phyloP scores from a whole-genome alignment of 306 rosid species.

The Rubus idaeus region DNA sequence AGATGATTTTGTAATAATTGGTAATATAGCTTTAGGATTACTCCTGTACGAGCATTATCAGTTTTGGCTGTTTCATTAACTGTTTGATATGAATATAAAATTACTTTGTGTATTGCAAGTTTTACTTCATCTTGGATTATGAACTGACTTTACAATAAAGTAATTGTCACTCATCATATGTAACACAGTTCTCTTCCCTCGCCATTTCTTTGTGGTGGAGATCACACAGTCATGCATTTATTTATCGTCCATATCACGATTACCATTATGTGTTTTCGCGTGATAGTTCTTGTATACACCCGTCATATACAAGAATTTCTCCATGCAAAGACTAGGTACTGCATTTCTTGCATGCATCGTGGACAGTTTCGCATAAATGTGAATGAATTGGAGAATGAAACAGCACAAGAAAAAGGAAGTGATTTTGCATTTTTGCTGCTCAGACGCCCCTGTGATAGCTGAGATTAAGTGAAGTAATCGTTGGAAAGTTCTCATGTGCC shows the following conservation, averaged over 20 bases:
- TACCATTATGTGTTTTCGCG: too few relatives aligned
- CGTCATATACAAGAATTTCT: neutral
- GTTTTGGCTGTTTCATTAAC: neutral
- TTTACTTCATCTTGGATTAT: neutral
- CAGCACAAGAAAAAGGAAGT: neutral
- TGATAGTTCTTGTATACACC: too few relatives aligned
- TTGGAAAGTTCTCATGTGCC: neutral
- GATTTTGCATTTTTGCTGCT: neutral
- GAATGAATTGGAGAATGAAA: neutral
- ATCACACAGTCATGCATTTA: neutral
- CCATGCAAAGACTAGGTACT: neutral
- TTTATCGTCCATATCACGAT: neutral
- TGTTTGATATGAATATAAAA: conserved; percentile 5
- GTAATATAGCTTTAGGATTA: conserved; percentile 11
- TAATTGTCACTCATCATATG: neutral
- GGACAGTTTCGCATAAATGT: neutral
- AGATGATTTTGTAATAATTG: conserved; percentile 25
- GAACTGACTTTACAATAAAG: neutral
- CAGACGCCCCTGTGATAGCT: neutral
- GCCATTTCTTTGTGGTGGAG: neutral
- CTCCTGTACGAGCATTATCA: conserved; percentile 9
- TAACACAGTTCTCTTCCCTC: neutral
- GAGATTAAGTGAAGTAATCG: neutral
- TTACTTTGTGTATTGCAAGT: neutral
- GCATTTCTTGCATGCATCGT: neutral